Conservation (phyloP, 108 stramenopile species). For the Cyclotella baltica region DNA sequence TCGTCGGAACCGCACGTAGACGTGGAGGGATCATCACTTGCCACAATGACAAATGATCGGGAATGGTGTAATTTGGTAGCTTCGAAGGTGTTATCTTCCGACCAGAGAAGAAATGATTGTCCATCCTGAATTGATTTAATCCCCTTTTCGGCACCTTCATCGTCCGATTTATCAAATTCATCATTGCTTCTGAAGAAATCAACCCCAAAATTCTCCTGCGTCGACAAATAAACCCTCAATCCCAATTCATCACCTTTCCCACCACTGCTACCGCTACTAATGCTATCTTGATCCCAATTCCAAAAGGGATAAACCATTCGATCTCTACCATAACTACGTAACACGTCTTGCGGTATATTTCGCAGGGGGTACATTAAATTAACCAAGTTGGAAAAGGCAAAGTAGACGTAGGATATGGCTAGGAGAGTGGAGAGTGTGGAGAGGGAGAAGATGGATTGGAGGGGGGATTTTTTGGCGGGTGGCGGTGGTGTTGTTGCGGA, state of each 20-base stretch:
- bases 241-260: constrained; percentile 41
- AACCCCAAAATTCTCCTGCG: constrained; percentile 48
- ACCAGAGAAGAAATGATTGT: constrained; percentile 47
- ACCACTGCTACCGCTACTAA: background rate
- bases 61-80: constrained; percentile 47
- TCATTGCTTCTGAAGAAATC: constrained; percentile 51
- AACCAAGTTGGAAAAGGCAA: constrained; percentile 40
- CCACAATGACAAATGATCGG: constrained; percentile 64
- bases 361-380: constrained; percentile 57
- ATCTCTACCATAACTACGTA: constrained; percentile 36
- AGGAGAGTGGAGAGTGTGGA: constrained; percentile 40
- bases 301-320: constrained; percentile 47
- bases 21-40: constrained; percentile 42
- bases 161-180: constrained; percentile 40
- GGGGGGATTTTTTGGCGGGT: constrained; percentile 18
- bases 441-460: constrained; percentile 49
- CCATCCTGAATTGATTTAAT: constrained; percentile 33
- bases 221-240: constrained; percentile 74
- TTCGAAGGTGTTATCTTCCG: constrained; percentile 48
- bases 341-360: constrained; percentile 27
- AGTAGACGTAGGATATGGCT: constrained; percentile 48
- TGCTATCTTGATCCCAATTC: constrained; percentile 25
- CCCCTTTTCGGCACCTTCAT: constrained; percentile 5
- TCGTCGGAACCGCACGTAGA: constrained; percentile 37
- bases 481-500: background rate